Evolutionary conservation across 202 grass and related monocot species (phyloP).

Genomic region (Carex arenaria): DNA sequence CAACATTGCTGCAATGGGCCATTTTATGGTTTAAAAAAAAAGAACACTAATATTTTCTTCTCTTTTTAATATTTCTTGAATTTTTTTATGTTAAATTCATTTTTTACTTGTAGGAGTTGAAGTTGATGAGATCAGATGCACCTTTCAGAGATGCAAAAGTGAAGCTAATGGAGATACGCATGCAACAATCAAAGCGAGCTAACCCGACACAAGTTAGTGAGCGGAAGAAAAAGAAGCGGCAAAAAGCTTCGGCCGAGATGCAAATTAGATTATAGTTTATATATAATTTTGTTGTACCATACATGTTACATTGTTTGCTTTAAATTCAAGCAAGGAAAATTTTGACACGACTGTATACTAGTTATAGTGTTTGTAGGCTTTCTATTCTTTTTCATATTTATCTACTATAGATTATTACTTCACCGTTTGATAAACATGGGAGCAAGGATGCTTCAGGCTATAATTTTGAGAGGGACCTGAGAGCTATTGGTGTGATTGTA

Average conservation of each 20-base stretch:
- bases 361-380: neutral
- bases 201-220: constrained; percentile 34
- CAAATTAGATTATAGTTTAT: neutral
- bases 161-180: constrained; percentile 72
- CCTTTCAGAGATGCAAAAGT: constrained; percentile 82
- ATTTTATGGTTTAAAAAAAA: constrained; percentile 48
- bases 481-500: neutral
- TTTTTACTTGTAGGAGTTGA: constrained; percentile 43
- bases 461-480: neutral
- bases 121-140: constrained; percentile 74
- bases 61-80: neutral
- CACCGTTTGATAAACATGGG: neutral
- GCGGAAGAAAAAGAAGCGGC: constrained; percentile 57
- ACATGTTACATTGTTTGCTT: neutral
- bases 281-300: constrained; percentile 2
- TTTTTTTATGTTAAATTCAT: constrained; percentile 5
- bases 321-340: constrained; percentile 12
- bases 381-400: neutral
- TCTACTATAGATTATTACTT: neutral
- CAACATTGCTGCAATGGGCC: constrained; percentile 85
- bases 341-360: constrained; percentile 22
- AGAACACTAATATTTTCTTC: neutral
- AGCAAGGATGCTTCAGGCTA: neutral
- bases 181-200: constrained; percentile 45
- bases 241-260: constrained; percentile 36